Evolutionary conservation across 2,329 filamentous ascomycete species (phyloP), one percentile per base, ranked within the genome.

Genomic region (Verticillium dahliae): DNA sequence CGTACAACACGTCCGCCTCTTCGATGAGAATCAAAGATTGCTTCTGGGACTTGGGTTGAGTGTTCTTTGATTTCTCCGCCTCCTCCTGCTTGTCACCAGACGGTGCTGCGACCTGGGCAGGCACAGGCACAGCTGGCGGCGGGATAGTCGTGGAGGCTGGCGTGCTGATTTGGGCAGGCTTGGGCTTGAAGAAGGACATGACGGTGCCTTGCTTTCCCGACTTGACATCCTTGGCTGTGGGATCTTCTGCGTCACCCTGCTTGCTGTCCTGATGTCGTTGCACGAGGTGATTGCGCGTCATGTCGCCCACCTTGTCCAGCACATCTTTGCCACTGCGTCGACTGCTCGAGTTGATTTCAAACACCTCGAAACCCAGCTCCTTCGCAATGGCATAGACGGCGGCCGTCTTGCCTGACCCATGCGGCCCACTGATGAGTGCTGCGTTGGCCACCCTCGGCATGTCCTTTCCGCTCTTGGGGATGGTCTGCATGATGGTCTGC

Each of bases 211-310:
- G 92, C 65, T 90, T 88, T 13, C 86, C 87, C 45, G 84, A 88
- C 60, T 86, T 85, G 33, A 88, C 71, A 60, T 89, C 87, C 59
- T 81, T 78, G 45, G 81, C 76, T 2, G 85, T 75, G 7, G 81
- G 79, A 56, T 85, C 76, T 50, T 79, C 73, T 5, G 69, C 64
- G 41, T 74, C 72, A 4, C 69, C 66, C 13, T 70, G 65, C n/a
- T 76, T 56, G 11, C 66, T 56, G 15, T 74, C 71, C 41, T 73
- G 68, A 18, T 69, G 78, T 62, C 79, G 78, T 57, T 81, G 80
- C 22, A 99, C 94, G 1, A 97, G 82, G 74, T 99, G 95, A 69
- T 99, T 98, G 64, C 89, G 88, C 4, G 92, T 95, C 94, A 99
- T 98, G 74, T 99, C 92, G 50, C 95, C 96, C 55, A 99, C 91